phyloP scores from a whole-genome alignment of 306 rosid species.

The Lithocarpus polystachyus region DNA sequence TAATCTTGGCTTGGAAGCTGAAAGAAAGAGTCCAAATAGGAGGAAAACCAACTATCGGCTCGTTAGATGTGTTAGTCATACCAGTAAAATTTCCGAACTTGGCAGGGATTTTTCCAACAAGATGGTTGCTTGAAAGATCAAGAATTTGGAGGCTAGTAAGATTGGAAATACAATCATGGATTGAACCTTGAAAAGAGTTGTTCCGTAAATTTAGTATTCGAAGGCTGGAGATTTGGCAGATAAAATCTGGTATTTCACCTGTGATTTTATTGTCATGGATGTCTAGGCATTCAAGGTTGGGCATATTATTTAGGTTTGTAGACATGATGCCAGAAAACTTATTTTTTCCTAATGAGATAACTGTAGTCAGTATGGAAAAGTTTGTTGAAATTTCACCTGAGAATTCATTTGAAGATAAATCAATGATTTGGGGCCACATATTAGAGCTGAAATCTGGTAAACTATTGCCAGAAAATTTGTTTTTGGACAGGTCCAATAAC shows the following conservation, averaged over 20 bases:
- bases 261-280: conserved; percentile 22
- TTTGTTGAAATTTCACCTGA: conserved; percentile 26
- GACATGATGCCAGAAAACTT: conserved; percentile 18
- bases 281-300: conserved; percentile 15
- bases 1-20: not conserved
- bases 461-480: conserved; percentile 22
- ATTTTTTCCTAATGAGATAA: not conserved
- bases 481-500: conserved; percentile 21
- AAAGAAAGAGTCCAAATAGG: too few relatives aligned
- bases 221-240: conserved; percentile 3
- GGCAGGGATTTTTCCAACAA: too few relatives aligned
- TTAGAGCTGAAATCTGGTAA: conserved; percentile 17
- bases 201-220: too few relatives aligned
- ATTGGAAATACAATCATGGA: not conserved
- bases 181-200: too few relatives aligned
- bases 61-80: not conserved
- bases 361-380: conserved; percentile 11
- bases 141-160: conserved; percentile 19
- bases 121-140: too few relatives aligned
- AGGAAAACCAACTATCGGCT: too few relatives aligned
- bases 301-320: conserved; percentile 12
- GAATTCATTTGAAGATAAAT: conserved; percentile 25
- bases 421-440: conserved; percentile 4
- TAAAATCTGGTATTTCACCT: too few relatives aligned
- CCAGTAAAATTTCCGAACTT: too few relatives aligned